Conservation (phyloP, 192 early-diverging fungal genomes). For the Lobulomyces angularis region DNA sequence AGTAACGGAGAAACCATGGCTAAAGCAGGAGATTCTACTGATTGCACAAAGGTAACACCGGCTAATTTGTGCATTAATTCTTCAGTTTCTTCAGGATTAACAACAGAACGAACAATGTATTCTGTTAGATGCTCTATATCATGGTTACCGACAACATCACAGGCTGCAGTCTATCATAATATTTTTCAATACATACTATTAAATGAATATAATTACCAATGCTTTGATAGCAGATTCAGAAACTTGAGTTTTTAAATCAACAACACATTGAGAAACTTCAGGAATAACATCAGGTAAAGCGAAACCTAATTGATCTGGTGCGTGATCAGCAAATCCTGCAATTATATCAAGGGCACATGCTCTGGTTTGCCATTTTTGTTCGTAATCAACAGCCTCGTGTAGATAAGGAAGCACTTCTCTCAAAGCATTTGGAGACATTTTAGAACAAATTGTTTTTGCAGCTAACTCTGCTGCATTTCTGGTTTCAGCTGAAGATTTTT, state of each 20-base stretch:
- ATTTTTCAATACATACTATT: no score
- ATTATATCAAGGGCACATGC: no score
- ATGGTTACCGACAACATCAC: slow-evolving; percentile 61
- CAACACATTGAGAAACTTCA: no score
- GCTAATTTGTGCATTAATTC: slow-evolving; percentile 66
- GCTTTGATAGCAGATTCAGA: no score
- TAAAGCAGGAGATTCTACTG: slow-evolving; percentile 63
- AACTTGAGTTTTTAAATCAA: no score
- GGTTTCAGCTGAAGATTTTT: slow-evolving; percentile 4
- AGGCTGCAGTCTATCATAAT: no score
- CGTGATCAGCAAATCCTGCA: no score
- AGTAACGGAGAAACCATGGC: slow-evolving; percentile 54
- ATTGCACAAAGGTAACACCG: slow-evolving; percentile 65
- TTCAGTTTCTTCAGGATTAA: slow-evolving; percentile 64
- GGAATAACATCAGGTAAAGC: no score
- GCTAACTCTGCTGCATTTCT: not conserved
- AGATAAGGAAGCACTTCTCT: no score
- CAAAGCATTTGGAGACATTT: slow-evolving; percentile 12
- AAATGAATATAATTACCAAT: no score
- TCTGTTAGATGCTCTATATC: slow-evolving; percentile 67
- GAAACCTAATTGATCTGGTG: slow-evolving; percentile 31
- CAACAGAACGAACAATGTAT: slow-evolving; percentile 59
- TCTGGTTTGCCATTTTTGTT: no score
- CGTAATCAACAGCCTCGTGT: no score
- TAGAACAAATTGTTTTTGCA: not conserved